These are phyloP conservation scores for Harrya chromipes DNA, from an alignment of 768 basidiomycete genomes.

Conservation along the genomic window DNA sequence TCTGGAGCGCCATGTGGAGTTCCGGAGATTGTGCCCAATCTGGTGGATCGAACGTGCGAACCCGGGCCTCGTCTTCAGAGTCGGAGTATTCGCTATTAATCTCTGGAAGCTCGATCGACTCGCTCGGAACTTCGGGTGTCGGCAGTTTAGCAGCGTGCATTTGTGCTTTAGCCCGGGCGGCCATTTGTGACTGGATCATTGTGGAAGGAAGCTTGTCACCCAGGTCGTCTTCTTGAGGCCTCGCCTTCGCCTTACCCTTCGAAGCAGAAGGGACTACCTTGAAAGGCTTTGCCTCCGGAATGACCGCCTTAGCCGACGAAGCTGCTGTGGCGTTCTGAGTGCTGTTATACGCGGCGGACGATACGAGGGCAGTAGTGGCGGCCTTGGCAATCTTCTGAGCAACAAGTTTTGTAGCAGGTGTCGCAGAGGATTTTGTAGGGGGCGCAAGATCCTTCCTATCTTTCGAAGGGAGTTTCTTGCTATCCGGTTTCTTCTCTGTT, in stretches of 20 bases:
- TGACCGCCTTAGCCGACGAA: conserved; percentile 30
- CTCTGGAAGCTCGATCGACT: conserved; percentile 89
- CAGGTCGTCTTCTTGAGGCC: conserved; percentile 46
- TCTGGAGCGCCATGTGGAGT: conserved; percentile 70
- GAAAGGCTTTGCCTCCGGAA: conserved; percentile 32
- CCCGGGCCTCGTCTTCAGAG: conserved; percentile 86
- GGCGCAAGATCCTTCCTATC: conserved; percentile 39
- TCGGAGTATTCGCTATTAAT: conserved; percentile 97
- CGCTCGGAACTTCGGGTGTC: conserved; percentile 54
- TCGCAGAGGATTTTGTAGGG: conserved; percentile 25
- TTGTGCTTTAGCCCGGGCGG: conserved; percentile 66
- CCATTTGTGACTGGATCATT: conserved; percentile 63
- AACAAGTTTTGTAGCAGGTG: conserved; percentile 23
- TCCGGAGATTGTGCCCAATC: conserved; percentile 93
- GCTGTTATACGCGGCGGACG: conserved; percentile 40
- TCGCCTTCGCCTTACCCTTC: conserved; percentile 52
- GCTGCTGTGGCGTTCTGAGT: conserved; percentile 30
- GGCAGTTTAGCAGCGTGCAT: conserved; percentile 54
- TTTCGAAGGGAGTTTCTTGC: conserved; percentile 63
- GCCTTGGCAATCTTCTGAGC: conserved; percentile 38
- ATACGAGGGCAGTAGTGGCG: conserved; percentile 31
- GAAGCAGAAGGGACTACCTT: conserved; percentile 35
- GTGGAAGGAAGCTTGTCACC: conserved; percentile 55
- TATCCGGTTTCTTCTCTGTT: conserved; percentile 51
- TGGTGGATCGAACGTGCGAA: conserved; percentile 69